Percentiles rank a stretch among this genome's conserved stretches.
Conservation (phyloP, 1,284 basidiomycete genomes). For the Mycena sp. region DNA sequence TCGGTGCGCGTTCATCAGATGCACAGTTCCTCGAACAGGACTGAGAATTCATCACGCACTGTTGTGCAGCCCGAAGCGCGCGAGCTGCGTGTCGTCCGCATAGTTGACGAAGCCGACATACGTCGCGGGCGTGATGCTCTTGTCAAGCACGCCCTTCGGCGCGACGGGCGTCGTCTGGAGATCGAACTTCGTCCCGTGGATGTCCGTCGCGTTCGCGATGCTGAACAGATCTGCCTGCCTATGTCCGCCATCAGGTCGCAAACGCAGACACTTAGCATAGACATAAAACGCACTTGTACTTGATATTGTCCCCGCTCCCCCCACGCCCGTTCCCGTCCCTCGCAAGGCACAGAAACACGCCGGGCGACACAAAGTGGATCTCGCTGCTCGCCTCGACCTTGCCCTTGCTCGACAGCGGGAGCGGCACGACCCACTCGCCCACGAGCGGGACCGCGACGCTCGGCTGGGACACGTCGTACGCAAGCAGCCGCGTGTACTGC, state of each 20-base stretch:
- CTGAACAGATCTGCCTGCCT: conserved; percentile 68
- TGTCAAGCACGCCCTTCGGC: conserved; percentile 56
- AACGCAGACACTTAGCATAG: neutral
- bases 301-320: conserved; percentile 57
- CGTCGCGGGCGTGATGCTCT: conserved; percentile 59
- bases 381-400: conserved; percentile 66
- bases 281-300: conserved; percentile 60
- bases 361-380: conserved; percentile 61
- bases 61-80: conserved; percentile 72
- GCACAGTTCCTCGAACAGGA: too few species aligned
- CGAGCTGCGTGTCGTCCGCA: conserved; percentile 60
- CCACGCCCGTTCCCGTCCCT: conserved; percentile 73
- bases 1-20: too few species aligned
- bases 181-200: conserved; percentile 68
- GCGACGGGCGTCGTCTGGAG: conserved; percentile 62
- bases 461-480: conserved; percentile 57
- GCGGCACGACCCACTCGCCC: conserved; percentile 70
- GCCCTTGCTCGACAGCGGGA: conserved; percentile 62
- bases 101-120: conserved; percentile 68
- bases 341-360: conserved; percentile 66
- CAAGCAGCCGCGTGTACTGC: conserved; percentile 65
- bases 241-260: neutral
- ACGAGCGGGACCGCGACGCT: conserved; percentile 46
- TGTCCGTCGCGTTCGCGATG: conserved; percentile 68
- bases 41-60: conserved; percentile 35